Conservation (phyloP, 306 rosid species). For the Rosa chinensis region DNA sequence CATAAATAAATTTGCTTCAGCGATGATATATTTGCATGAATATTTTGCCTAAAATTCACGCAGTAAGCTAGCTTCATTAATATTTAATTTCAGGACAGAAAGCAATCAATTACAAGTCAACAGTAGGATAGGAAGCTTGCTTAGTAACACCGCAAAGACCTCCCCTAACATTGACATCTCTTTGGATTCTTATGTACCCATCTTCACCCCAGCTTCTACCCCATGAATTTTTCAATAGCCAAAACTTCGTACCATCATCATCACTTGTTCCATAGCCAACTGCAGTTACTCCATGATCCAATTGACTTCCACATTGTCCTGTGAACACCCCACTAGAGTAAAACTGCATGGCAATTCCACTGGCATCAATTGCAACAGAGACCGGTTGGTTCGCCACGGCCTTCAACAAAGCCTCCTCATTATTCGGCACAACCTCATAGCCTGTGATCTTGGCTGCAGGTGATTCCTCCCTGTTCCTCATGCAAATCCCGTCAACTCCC, state of each 20-base stretch:
- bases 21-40: too few relatives aligned
- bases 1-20: too few relatives aligned
- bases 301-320: conserved; percentile 23
- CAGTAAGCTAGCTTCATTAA: neutral
- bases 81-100: neutral
- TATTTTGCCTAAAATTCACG: neutral
- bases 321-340: conserved; percentile 31
- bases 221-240: conserved; percentile 32
- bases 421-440: conserved; percentile 18
- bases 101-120: neutral
- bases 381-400: conserved; percentile 27
- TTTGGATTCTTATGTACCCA: conserved; percentile 23
- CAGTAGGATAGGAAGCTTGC: conserved; percentile 15
- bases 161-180: neutral
- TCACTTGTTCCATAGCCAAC: conserved; percentile 25
- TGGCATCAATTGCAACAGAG: conserved; percentile 28
- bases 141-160: conserved; percentile 12
- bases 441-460: conserved; percentile 12
- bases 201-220: conserved; percentile 22
- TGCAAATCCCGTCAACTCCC: conserved; percentile 2
- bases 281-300: conserved; percentile 29
- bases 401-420: conserved; percentile 21
- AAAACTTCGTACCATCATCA: conserved; percentile 25
- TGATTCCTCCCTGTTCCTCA: neutral
- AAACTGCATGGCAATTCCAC: conserved; percentile 18